These are phyloP conservation scores for Periconia digitata DNA, from an alignment of 2,329 filamentous ascomycete genomes.

Conservation along the genomic window DNA sequence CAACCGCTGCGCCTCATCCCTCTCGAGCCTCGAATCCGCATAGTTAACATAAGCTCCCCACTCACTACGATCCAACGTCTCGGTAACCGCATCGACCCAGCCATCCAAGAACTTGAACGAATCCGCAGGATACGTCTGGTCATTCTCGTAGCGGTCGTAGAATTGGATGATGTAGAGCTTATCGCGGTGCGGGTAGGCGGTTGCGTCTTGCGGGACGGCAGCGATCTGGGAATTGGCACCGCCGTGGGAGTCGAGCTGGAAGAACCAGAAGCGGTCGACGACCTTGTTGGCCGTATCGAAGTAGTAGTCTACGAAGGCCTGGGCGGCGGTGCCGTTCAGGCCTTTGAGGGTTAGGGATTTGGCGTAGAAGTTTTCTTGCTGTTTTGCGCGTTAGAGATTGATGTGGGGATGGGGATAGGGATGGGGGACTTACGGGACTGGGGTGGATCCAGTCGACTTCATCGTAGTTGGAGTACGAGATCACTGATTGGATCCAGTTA, in stretches of 20 bases:
- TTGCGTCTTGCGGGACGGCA: slow-evolving; percentile 9
- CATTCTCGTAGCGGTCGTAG: slow-evolving; percentile 14
- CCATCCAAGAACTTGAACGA: slow-evolving; percentile 39
- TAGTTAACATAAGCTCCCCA: slow-evolving; percentile 54
- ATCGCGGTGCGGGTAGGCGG: slow-evolving; percentile 15
- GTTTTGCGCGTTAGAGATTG: not conserved
- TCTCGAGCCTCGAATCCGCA: slow-evolving; percentile 47
- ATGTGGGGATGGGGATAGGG: too few species aligned
- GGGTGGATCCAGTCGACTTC: slow-evolving; percentile 11
- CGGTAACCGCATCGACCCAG: slow-evolving; percentile 35
- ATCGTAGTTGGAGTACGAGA: slow-evolving; percentile 13
- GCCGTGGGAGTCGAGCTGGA: slow-evolving; percentile 15
- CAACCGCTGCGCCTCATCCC: slow-evolving; percentile 43
- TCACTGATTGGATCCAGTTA: slow-evolving; percentile 13
- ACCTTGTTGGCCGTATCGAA: slow-evolving; percentile 12
- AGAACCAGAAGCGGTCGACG: slow-evolving; percentile 15
- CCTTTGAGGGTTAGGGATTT: slow-evolving; percentile 12
- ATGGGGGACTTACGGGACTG: slow-evolving; percentile 8
- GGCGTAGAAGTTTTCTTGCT: slow-evolving; percentile 17
- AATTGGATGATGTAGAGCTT: slow-evolving; percentile 14
- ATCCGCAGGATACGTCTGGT: slow-evolving; percentile 30
- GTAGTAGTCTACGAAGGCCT: slow-evolving; percentile 13
- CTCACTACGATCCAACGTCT: slow-evolving; percentile 19
- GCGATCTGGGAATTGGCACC: slow-evolving; percentile 13
- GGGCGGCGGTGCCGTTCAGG: slow-evolving; percentile 11